A percentile compares a stretch with the other conserved stretches of the same genome.
Conservation (phyloP, 768 basidiomycete species). For the Lenzites betulinus region DNA sequence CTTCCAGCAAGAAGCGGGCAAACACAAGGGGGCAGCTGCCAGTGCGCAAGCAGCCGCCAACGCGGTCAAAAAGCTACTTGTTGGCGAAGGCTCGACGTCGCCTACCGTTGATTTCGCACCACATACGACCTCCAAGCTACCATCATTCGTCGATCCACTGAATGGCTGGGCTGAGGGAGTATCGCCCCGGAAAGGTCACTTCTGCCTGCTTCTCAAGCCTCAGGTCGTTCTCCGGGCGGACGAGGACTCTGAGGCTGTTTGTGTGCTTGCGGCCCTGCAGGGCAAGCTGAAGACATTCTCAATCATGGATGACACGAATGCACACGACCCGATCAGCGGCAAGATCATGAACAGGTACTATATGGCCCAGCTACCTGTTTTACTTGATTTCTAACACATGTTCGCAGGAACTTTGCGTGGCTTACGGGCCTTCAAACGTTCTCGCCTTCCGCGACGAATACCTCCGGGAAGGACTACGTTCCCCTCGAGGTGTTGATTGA, state of each 20-base stretch:
- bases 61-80: constrained; percentile 65
- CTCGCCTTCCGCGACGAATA: constrained; percentile 56
- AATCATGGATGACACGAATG: constrained; percentile 78
- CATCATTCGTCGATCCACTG: constrained; percentile 54
- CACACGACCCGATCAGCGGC: constrained; percentile 82
- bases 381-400: neutral
- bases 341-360: constrained; percentile 80
- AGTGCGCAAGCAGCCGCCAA: constrained; percentile 69
- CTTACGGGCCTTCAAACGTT: constrained; percentile 87
- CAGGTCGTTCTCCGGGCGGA: constrained; percentile 73
- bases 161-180: constrained; percentile 76
- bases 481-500: constrained; percentile 93
- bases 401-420: constrained; percentile 71
- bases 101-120: constrained; percentile 41
- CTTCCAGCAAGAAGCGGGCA: constrained; percentile 27
- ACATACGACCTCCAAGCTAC: constrained; percentile 34
- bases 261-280: constrained; percentile 78
- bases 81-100: constrained; percentile 47
- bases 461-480: constrained; percentile 56
- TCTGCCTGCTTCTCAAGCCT: constrained; percentile 87
- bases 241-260: constrained; percentile 54
- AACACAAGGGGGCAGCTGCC: constrained; percentile 36
- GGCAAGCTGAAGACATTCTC: constrained; percentile 76
- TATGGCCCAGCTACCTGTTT: neutral
- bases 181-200: constrained; percentile 68